Evolutionary conservation across 495 filamentous ascomycete species (phyloP), one percentile per base, ranked within the genome.

Genomic region (Penicillium turbatum): DNA sequence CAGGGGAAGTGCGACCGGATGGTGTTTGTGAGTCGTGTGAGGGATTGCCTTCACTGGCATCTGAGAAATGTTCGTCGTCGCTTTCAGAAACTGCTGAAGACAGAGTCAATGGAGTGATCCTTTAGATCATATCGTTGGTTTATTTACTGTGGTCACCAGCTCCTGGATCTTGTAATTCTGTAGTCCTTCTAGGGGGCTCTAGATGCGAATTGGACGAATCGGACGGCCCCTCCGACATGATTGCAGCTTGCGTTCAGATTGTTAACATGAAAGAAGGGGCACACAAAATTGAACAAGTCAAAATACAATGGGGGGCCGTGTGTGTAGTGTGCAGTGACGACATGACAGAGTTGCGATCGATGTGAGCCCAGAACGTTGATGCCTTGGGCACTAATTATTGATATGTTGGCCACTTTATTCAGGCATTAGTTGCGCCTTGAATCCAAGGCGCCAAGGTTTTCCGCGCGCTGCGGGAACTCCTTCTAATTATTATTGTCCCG

Each of bases 51-150:
- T 92, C 88, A 51, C 83, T 86, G 54, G 91, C 91, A 76, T 95
- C 91, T 44, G 90, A 90, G 68, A 91, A 96, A 70, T 95, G 88
- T 45, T 96, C 91, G 26, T 95, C 81, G 50, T 79, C 89, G 39
- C 84, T 87, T 51, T 86, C 86, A 16, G 87, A 87, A 42, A 74
- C 79, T 67, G 50, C 13, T 51, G 41, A 3, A 26, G 26, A 5
- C 15, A 29, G 48, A 12, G 36, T 48, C 16, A 36, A 36, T 38
- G 24, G 34, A 32, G 48, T 32, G 55, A 48, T 12, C 41, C 13
- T 49, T 55, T 35, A 46, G 45, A 53, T 12, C 37, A 40, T 54
- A 29, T 30, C 34, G 32, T 39, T 45, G 30, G 37, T 45, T 38
- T 29, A 51, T 13, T 26, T 79, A 95, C 90, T 81, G 62, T 89